Conservation (phyloP, 2,329 filamentous ascomycete species). For the Lomentospora prolificans region DNA sequence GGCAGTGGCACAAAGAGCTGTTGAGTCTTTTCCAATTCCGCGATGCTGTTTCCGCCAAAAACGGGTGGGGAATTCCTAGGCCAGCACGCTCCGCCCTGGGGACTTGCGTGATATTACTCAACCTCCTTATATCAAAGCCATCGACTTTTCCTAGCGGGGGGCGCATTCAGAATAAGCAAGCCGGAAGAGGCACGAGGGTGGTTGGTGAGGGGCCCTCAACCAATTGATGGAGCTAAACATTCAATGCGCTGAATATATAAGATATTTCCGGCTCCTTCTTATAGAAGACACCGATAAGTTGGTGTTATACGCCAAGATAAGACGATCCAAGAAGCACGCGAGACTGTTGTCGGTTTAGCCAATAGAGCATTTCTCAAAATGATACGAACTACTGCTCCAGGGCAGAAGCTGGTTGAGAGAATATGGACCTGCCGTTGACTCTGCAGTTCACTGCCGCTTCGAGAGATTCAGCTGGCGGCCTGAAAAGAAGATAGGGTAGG, state of each 20-base stretch:
- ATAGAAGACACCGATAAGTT: background rate
- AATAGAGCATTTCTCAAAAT: background rate
- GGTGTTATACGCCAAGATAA: background rate
- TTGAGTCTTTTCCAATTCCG: too few species aligned
- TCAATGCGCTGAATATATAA: background rate
- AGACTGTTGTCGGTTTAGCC: background rate
- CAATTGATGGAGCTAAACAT: background rate
- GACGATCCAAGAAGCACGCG: background rate
- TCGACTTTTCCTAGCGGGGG: background rate
- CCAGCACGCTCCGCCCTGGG: background rate
- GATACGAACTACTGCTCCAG: too few species aligned
- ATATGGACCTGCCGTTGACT: too few species aligned
- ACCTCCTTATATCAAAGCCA: background rate
- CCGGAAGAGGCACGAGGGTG: background rate
- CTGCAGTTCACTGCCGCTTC: background rate
- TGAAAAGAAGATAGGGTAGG: background rate
- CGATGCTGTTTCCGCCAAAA: too few species aligned
- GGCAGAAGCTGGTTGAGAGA: too few species aligned
- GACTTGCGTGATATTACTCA: background rate
- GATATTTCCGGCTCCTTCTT: background rate
- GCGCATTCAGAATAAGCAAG: background rate
- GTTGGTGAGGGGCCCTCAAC: background rate
- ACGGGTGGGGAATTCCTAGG: too few species aligned
- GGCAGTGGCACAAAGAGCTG: too few species aligned
- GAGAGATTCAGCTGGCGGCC: background rate